A percentile compares a stretch with the other conserved stretches of the same genome.
phyloP scores from a whole-genome alignment of 805 yeast species.

The Yamadazyma ubonensis region DNA sequence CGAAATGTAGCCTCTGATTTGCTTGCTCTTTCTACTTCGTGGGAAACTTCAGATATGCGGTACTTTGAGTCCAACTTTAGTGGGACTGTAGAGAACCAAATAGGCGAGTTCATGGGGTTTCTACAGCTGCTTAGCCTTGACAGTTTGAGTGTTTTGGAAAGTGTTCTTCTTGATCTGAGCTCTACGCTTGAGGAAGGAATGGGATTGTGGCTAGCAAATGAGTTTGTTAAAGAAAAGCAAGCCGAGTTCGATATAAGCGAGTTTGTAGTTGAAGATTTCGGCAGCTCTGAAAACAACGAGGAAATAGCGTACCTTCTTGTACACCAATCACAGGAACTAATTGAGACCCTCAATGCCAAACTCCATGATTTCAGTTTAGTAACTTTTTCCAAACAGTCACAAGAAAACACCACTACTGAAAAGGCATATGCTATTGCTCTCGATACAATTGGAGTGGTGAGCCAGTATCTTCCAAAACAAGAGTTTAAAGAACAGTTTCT shows the following conservation, averaged over 20 bases:
- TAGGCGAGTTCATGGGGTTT: conserved; percentile 13
- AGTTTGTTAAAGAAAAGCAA: conserved; percentile 13
- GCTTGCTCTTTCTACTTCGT: conserved; percentile 1
- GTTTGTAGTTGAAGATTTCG: too few relatives aligned
- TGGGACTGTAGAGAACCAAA: conserved; percentile 19
- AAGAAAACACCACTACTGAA: conserved; percentile 18
- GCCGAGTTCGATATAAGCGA: conserved; percentile 17
- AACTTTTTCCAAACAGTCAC: conserved; percentile 3
- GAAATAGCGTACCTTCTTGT: conserved; percentile 32
- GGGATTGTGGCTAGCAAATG: conserved; percentile 34
- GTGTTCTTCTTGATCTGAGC: background rate
- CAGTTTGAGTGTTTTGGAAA: background rate
- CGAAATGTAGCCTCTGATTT: conserved; percentile 2
- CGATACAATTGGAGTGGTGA: conserved; percentile 40
- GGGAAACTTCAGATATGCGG: conserved; percentile 2
- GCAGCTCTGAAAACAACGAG: too few relatives aligned
- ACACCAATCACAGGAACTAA: conserved; percentile 40
- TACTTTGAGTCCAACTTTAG: conserved; percentile 20
- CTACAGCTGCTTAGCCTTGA: conserved; percentile 3
- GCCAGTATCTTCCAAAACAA: conserved; percentile 21
- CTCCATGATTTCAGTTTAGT: conserved; percentile 8
- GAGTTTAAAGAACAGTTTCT: conserved; percentile 51
- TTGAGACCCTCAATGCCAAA: conserved; percentile 33
- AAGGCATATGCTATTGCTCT: conserved; percentile 41
- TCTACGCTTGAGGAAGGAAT: conserved; percentile 12